Evolutionary conservation across 305 asterid genomes (phyloP), one percentile per base, ranked within the genome.

Genomic region (Petunia hybrid): DNA sequence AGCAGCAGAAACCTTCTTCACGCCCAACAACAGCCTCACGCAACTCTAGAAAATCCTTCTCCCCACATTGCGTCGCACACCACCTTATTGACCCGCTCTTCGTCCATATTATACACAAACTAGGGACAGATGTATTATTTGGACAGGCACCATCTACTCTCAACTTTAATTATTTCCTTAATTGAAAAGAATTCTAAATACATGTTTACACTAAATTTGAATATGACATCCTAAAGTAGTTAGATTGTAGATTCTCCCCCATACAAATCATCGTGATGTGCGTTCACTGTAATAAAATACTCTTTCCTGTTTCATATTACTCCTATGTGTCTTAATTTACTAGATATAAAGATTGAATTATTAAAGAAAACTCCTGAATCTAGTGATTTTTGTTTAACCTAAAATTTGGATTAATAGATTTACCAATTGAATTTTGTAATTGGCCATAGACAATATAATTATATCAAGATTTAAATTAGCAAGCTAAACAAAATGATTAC

Each of bases 1-100:
- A 78, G 57, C 80, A 82, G 81, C 82, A 80, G 77, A 78, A 82
- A 62, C 81, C 79, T 55, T 51, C 65, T 83, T 74, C 85, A 78
- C 80, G 73, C 88, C 80, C 83, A 85, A 80, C 86, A 77, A 56
- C 80, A 56, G n/a, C 82, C 51, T 6, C 80, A 59, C 77, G 82
- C 75, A 22, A 22, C 31, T 22, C 64, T 35, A 22, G 31, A 22
- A 22, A 22, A 22, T 59, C 14, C 64, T 59, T 69, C 82, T n/a
- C 14, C 68, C 4, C 83, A 62, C 36, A 39, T 10, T 39, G 9
- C 45, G 51, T 75, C 57, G 14, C 81, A 63, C 61, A 36, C 57
- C 82, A 62, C 42, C 81, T 46, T 35, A 78, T 76, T 76, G 14
- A 76, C 48, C 41, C 53, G 40, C 36, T 0, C 40, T 13, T 35